A percentile compares a stretch with the other conserved stretches of the same genome.
Conservation (phyloP, 768 basidiomycete genomes). For the Pisolithus albus region DNA sequence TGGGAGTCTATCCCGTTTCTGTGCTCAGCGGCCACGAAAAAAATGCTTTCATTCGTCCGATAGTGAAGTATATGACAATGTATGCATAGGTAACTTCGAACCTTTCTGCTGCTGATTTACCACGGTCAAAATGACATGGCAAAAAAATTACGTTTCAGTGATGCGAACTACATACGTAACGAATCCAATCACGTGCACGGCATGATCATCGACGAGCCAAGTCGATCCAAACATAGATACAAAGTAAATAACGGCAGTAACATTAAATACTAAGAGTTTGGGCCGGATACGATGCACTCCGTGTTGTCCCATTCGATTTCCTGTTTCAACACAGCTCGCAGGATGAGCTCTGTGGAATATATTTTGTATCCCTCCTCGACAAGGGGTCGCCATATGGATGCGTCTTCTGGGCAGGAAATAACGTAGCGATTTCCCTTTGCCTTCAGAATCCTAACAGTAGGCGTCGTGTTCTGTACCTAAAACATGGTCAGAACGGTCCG, state of each 20-base stretch:
- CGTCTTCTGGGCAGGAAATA: slow-evolving; percentile 61
- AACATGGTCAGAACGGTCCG: neutral
- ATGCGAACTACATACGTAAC: too few species aligned
- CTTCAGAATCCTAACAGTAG: slow-evolving; percentile 49
- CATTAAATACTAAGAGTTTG: neutral
- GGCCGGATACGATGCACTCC: slow-evolving; percentile 15
- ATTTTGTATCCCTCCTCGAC: slow-evolving; percentile 43
- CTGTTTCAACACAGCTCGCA: slow-evolving; percentile 60
- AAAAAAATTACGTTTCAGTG: too few species aligned
- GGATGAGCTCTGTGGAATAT: slow-evolving; percentile 64
- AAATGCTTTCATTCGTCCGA: too few species aligned
- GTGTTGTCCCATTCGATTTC: slow-evolving; percentile 55
- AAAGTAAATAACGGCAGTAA: neutral
- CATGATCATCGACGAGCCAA: too few species aligned
- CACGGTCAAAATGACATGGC: too few species aligned
- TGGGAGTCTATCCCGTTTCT: too few species aligned
- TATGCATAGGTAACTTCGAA: too few species aligned
- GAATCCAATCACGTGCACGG: too few species aligned
- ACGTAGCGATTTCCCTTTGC: slow-evolving; percentile 48
- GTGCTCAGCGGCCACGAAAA: too few species aligned
- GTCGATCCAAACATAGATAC: too few species aligned
- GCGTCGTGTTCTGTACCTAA: slow-evolving; percentile 41
- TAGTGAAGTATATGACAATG: too few species aligned
- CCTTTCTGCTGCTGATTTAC: too few species aligned
- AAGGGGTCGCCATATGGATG: slow-evolving; percentile 59